Conservation (phyloP, 1,139 yeast species). For the Pneumocystis canis region DNA sequence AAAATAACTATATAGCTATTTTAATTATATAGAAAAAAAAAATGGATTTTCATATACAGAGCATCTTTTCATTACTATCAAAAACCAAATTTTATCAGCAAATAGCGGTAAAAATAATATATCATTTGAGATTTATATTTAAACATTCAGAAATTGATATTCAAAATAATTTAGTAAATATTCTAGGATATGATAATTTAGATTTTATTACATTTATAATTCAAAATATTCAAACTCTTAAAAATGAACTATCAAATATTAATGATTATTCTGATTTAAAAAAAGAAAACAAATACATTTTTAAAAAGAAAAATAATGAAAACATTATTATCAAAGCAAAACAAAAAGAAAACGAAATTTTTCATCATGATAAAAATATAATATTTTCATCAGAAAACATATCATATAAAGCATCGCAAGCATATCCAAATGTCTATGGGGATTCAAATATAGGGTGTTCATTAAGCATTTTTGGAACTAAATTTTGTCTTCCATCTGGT, state of each 20-base stretch:
- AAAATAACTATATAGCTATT: background rate
- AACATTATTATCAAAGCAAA: conserved; percentile 16
- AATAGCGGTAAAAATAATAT: background rate
- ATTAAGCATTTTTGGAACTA: conserved; percentile 64
- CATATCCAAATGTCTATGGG: conserved; percentile 77
- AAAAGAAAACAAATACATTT: conserved; percentile 2
- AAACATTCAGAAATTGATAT: conserved; percentile 38
- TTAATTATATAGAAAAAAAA: background rate
- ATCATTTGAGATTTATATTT: background rate
- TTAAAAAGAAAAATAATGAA: background rate
- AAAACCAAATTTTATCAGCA: background rate
- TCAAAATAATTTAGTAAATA: conserved; percentile 56
- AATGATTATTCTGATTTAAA: conserved; percentile 4
- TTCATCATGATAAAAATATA: conserved; percentile 42
- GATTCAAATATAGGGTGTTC: conserved; percentile 50
- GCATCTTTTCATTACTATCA: background rate
- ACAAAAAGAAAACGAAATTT: conserved; percentile 45
- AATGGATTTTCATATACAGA: background rate
- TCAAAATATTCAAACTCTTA: conserved; percentile 32
- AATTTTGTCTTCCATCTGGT: conserved; percentile 66
- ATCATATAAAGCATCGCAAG: conserved; percentile 34
- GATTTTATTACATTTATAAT: conserved; percentile 59
- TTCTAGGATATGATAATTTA: conserved; percentile 72
- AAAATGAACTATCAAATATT: conserved; percentile 10
- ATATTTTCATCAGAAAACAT: conserved; percentile 34